A percentile compares a stretch with the other conserved stretches of the same genome.
phyloP scores from a whole-genome alignment of 106 monocot species.

The Posidonia australis region DNA sequence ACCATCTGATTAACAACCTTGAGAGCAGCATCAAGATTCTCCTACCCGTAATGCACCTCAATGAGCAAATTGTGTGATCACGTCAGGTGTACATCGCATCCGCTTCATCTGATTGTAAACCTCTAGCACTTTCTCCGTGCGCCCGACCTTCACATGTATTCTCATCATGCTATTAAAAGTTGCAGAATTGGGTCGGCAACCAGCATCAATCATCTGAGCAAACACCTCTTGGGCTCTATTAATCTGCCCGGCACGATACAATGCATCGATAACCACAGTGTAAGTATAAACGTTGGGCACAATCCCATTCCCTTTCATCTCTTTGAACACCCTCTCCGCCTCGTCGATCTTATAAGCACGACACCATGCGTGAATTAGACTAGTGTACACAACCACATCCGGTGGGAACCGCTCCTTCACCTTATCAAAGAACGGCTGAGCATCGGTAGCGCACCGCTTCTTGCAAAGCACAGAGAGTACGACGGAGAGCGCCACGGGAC shows the following conservation, averaged over 20 bases:
- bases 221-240: constrained; percentile 76
- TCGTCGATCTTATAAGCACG: constrained; percentile 52
- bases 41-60: constrained; percentile 52
- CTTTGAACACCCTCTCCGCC: constrained; percentile 55
- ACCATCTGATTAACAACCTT: constrained; percentile 73
- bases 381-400: constrained; percentile 71
- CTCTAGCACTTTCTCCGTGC: constrained; percentile 65
- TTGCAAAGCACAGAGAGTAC: constrained; percentile 45
- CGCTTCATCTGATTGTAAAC: constrained; percentile 86
- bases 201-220: constrained; percentile 72
- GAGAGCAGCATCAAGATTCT: constrained; percentile 66
- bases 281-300: constrained; percentile 86
- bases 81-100: constrained; percentile 55
- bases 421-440: constrained; percentile 67
- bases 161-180: constrained; percentile 78
- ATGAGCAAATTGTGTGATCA: constrained; percentile 87
- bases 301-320: constrained; percentile 48
- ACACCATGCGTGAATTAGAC: constrained; percentile 85
- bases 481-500: constrained; percentile 38
- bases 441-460: constrained; percentile 56
- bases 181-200: constrained; percentile 60
- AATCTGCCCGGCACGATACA: constrained; percentile 60
- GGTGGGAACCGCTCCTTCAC: constrained; percentile 38
- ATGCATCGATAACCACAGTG: constrained; percentile 59
- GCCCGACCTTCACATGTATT: constrained; percentile 57